Evolutionary conservation across 1,284 basidiomycete species (phyloP).

Genomic region (Leccinum olivaceoglutinosum): DNA sequence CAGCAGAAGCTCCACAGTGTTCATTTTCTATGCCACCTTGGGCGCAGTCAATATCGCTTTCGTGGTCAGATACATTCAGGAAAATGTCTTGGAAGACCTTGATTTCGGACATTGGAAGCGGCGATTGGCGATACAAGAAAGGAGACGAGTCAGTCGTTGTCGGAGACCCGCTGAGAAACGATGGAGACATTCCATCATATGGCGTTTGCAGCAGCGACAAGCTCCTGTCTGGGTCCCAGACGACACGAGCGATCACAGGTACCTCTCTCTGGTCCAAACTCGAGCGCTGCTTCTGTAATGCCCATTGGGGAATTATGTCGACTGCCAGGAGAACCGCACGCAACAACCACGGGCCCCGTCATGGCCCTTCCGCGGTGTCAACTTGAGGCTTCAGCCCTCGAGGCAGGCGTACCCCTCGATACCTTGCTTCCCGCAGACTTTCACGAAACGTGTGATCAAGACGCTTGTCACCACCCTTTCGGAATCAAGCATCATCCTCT

Average conservation of each 20-base stretch:
- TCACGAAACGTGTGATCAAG: constrained; percentile 15
- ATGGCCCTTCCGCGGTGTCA: constrained; percentile 38
- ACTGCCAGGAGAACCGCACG: constrained; percentile 10
- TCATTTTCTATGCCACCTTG: constrained; percentile 53
- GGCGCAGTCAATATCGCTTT: constrained; percentile 64
- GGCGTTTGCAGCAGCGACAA: constrained; percentile 46
- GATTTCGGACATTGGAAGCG: constrained; percentile 58
- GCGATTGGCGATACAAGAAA: constrained; percentile 36
- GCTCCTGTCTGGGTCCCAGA: constrained; percentile 46
- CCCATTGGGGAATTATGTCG: constrained; percentile 2
- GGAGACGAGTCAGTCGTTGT: constrained; percentile 34
- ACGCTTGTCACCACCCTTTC: neutral
- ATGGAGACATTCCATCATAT: constrained; percentile 55
- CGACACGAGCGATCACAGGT: constrained; percentile 1
- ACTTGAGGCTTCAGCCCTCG: constrained; percentile 57
- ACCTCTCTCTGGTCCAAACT: constrained; percentile 13
- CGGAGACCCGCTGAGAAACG: constrained; percentile 39
- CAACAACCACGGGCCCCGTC: constrained; percentile 25
- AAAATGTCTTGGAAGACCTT: constrained; percentile 67
- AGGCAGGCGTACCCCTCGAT: constrained; percentile 48
- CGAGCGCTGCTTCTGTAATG: constrained; percentile 7
- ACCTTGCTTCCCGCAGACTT: constrained; percentile 42
- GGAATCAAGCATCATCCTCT: constrained; percentile 1
- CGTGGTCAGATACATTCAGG: constrained; percentile 61
- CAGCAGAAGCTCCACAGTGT: constrained; percentile 45